phyloP scores from a whole-genome alignment of 139 green algal genomes.

The Spirogloea muscicola region DNA sequence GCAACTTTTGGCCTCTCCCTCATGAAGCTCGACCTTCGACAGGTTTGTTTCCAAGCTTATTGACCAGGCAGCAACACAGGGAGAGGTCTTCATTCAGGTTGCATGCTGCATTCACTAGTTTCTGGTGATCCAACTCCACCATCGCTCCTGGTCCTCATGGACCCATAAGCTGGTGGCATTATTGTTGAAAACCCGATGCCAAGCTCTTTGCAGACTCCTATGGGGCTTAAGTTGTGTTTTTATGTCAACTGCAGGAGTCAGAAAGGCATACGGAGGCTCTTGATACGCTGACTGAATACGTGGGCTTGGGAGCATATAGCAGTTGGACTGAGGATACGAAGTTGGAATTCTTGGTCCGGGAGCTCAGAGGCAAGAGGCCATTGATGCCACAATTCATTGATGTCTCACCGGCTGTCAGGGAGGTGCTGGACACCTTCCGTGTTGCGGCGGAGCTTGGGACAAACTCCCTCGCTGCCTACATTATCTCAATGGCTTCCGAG shows the following conservation, averaged over 20 bases:
- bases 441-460: constrained; percentile 33
- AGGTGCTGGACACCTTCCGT: constrained; percentile 83
- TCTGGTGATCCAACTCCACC: too few species aligned
- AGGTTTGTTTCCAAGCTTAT: constrained; percentile 27
- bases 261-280: constrained; percentile 79
- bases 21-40: constrained; percentile 94
- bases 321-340: constrained; percentile 83
- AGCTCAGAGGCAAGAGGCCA: constrained; percentile 66
- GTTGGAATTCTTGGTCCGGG: constrained; percentile 32
- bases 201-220: too few species aligned
- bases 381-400: constrained; percentile 80
- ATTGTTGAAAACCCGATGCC: too few species aligned
- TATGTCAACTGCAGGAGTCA: constrained; percentile 37
- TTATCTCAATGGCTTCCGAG: constrained; percentile 85
- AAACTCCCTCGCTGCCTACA: constrained; percentile 78
- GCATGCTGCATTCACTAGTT: too few species aligned
- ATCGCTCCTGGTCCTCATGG: too few species aligned
- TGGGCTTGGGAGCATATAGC: constrained; percentile 77
- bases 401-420: constrained; percentile 56
- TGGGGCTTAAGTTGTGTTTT: too few species aligned
- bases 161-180: too few species aligned
- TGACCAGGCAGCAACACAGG: too few species aligned
- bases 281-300: constrained; percentile 76
- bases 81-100: too few species aligned
- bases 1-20: constrained; percentile 69